These are phyloP conservation scores for Crepidotus variabilis DNA, from an alignment of 768 basidiomycete genomes.

Conservation along the genomic window DNA sequence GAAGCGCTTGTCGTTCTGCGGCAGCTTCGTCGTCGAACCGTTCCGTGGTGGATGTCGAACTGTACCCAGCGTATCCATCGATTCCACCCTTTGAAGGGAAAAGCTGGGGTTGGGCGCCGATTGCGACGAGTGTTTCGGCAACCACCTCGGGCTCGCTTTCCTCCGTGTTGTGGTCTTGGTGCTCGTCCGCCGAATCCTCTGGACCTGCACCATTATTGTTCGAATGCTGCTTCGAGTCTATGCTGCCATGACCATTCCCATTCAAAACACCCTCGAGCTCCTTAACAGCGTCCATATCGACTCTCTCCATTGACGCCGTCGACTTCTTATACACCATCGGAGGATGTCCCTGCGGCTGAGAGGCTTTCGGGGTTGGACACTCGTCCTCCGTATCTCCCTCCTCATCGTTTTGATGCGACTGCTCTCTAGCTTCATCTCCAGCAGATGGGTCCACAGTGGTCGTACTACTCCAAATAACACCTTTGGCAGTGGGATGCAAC, in stretches of 20 bases:
- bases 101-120: slow-evolving; percentile 32
- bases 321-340: slow-evolving; percentile 15
- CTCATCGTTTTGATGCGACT: background rate
- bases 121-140: slow-evolving; percentile 27
- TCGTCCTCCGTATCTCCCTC: no score
- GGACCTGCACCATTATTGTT: no score
- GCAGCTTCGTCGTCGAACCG: slow-evolving; percentile 11
- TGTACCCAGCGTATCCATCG: slow-evolving; percentile 14
- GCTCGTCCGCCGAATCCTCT: background rate
- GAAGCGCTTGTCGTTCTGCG: slow-evolving; percentile 13
- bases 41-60: slow-evolving; percentile 7
- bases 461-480: slow-evolving; percentile 4
- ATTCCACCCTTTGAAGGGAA: slow-evolving; percentile 29
- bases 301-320: slow-evolving; percentile 7
- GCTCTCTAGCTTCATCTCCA: background rate
- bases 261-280: background rate
- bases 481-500: slow-evolving; percentile 11
- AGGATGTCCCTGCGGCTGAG: background rate
- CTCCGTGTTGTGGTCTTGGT: background rate
- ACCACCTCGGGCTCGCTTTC: slow-evolving; percentile 5
- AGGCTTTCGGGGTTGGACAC: background rate
- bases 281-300: slow-evolving; percentile 13
- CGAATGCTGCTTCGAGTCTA: no score
- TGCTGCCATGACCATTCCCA: no score
- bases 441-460: background rate